Conservation (phyloP, 257 asterid genomes). For the Solanum virginianum region DNA sequence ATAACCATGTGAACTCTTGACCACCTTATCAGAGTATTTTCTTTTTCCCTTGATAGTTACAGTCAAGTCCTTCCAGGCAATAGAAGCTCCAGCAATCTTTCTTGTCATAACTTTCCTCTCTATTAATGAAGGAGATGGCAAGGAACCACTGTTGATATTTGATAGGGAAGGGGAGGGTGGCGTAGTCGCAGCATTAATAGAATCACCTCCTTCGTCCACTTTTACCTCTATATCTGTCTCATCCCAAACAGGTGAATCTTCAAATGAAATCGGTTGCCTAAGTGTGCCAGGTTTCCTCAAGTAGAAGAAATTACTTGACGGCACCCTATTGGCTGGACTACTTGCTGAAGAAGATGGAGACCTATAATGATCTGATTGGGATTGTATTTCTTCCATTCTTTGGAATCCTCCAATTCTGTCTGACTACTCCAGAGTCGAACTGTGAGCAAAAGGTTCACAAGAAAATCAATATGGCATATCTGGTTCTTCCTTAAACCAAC, state of each 20-base stretch:
- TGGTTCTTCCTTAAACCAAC: neutral
- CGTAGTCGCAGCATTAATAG: conserved; percentile 64
- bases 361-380: conserved; percentile 85
- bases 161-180: conserved; percentile 84
- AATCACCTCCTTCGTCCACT: conserved; percentile 76
- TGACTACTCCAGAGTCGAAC: neutral
- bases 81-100: conserved; percentile 69
- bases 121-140: conserved; percentile 78
- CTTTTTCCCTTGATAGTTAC: conserved; percentile 85
- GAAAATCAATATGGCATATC: neutral
- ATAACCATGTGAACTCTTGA: conserved; percentile 88
- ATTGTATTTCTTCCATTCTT: conserved; percentile 83
- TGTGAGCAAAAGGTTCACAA: neutral
- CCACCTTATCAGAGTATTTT: conserved; percentile 78
- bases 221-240: conserved; percentile 74
- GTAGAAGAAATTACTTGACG: conserved; percentile 92
- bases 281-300: conserved; percentile 73
- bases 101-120: conserved; percentile 52
- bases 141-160: conserved; percentile 70
- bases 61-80: conserved; percentile 95
- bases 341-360: conserved; percentile 98
- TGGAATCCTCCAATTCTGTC: conserved; percentile 1
- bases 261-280: conserved; percentile 87
- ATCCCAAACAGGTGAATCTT: conserved; percentile 97
- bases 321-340: conserved; percentile 89